Percentiles rank a stretch among this genome's conserved stretches.
Conservation (phyloP, 139 green algal genomes). For the Mesotaenium endlicherianum region DNA sequence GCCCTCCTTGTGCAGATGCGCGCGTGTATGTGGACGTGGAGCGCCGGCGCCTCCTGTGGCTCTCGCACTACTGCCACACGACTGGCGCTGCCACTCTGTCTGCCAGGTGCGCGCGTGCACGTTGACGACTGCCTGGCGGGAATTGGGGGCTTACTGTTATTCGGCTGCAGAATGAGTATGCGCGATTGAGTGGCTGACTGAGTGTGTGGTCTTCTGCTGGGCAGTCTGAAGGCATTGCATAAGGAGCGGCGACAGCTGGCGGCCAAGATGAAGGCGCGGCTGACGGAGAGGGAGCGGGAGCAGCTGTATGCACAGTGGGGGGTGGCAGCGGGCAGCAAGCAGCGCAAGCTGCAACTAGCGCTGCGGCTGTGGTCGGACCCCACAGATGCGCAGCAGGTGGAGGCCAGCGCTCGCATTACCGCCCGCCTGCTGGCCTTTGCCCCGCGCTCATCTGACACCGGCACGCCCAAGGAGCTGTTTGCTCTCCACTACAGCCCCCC, state of each 20-base stretch:
- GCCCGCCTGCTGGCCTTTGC: slow-evolving; percentile 26
- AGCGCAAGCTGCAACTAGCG: slow-evolving; percentile 37
- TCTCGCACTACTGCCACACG: slow-evolving; percentile 21
- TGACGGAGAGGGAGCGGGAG: slow-evolving; percentile 16
- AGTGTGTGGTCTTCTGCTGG: too few species aligned
- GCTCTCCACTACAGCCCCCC: slow-evolving; percentile 1
- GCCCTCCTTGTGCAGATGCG: too few species aligned
- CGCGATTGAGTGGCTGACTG: too few species aligned
- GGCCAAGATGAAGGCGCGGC: not conserved
- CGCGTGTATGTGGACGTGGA: slow-evolving; percentile 53
- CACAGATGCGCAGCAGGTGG: not conserved
- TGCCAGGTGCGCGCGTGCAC: not conserved
- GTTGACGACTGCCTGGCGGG: too few species aligned
- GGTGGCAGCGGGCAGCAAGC: slow-evolving; percentile 10
- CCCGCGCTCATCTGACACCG: not conserved
- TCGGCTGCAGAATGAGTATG: too few species aligned
- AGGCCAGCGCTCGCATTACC: slow-evolving; percentile 35
- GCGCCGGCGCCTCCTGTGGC: slow-evolving; percentile 30
- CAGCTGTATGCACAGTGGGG: slow-evolving; percentile 37
- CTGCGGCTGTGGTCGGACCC: slow-evolving; percentile 26
- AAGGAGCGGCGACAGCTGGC: slow-evolving; percentile 19
- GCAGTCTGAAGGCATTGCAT: too few species aligned
- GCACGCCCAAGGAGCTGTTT: not conserved
- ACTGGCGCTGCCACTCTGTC: too few species aligned
- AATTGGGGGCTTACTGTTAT: too few species aligned